These are phyloP conservation scores for Arbutus unedo DNA, from an alignment of 148 eudicot species.

Conservation along the genomic window DNA sequence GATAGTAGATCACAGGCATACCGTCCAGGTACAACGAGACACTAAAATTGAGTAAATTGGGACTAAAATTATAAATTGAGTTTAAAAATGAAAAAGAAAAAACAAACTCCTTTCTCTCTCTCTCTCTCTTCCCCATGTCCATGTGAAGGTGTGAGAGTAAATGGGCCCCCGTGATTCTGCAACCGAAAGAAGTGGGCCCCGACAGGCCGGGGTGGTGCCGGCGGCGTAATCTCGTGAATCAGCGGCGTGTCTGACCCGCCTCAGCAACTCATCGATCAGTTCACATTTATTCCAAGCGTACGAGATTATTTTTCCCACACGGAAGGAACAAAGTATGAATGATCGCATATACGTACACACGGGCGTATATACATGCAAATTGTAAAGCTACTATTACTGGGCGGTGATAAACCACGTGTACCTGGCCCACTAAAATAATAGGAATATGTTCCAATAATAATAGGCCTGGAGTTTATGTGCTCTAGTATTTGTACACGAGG, in stretches of 20 bases:
- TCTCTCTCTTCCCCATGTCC: background rate
- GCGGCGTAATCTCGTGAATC: slow-evolving; percentile 22
- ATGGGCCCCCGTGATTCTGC: slow-evolving; percentile 27
- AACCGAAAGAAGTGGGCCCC: slow-evolving; percentile 27
- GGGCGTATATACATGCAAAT: background rate
- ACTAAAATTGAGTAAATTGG: too few species aligned
- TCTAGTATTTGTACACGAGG: too few species aligned
- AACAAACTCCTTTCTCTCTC: background rate
- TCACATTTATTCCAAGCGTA: background rate
- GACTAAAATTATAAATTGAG: background rate
- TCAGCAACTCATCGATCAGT: slow-evolving; percentile 8
- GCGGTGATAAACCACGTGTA: too few species aligned
- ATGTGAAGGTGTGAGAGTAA: slow-evolving; percentile 17
- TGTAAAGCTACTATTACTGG: too few species aligned
- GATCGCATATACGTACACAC: too few species aligned
- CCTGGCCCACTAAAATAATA: too few species aligned
- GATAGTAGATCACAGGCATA: too few species aligned
- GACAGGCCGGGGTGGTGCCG: slow-evolving; percentile 10
- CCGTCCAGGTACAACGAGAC: too few species aligned
- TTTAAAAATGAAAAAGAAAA: background rate
- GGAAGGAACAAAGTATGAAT: background rate
- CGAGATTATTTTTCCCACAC: too few species aligned
- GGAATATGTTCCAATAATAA: too few species aligned
- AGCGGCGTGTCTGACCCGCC: slow-evolving; percentile 19
- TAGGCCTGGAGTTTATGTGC: too few species aligned